Evolutionary conservation across 1,284 basidiomycete species (phyloP).

Genomic region (Quambalaria eucalypti): DNA sequence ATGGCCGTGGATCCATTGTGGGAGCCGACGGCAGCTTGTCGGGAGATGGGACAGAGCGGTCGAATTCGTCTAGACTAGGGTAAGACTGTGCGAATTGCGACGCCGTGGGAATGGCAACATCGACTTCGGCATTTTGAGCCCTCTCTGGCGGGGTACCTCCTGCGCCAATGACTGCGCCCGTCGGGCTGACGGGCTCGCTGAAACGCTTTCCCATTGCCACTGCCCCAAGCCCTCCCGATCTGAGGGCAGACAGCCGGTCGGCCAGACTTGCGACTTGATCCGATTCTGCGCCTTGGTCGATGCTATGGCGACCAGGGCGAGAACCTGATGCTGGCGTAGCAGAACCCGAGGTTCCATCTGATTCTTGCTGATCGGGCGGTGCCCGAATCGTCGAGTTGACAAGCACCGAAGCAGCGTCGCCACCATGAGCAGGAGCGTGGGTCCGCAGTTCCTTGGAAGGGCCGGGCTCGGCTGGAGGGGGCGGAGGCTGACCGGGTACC

Average conservation of each 20-base stretch:
- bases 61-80: constrained; percentile 33
- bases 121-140: too few species aligned
- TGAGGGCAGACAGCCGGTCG: not conserved
- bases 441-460: not conserved
- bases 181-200: not conserved
- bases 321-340: not conserved
- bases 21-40: not conserved
- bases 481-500: constrained; percentile 9
- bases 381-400: not conserved
- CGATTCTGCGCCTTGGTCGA: not conserved
- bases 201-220: not conserved
- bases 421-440: not conserved
- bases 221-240: not conserved
- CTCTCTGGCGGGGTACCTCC: constrained; percentile 1
- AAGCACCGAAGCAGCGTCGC: not conserved
- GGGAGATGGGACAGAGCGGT: constrained; percentile 5
- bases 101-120: too few species aligned
- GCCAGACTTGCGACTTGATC: not conserved
- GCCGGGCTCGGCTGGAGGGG: not conserved
- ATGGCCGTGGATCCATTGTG: not conserved
- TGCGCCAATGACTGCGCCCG: not conserved
- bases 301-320: not conserved
- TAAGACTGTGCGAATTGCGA: constrained; percentile 26
- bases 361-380: not conserved
- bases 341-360: not conserved